Percentiles rank a stretch among this genome's conserved stretches.
Conservation (phyloP, 768 basidiomycete genomes). For the Terana coerulea region DNA sequence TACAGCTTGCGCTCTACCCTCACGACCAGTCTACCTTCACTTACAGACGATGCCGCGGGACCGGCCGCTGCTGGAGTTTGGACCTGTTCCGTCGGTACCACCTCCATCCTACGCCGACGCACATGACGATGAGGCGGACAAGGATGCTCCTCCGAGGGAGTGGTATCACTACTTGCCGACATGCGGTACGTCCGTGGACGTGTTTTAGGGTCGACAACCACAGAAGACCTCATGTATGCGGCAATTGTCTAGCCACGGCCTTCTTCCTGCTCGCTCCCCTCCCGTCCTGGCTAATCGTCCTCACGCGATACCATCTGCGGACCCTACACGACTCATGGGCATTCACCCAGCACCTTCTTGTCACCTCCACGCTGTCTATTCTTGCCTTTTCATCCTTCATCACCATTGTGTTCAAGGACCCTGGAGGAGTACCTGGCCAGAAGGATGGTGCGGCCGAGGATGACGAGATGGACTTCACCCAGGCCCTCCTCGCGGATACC, state of each 20-base stretch:
- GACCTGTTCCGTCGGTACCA: conserved; percentile 1
- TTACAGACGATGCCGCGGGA: conserved; percentile 4
- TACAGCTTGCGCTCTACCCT: background rate
- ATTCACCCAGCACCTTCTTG: conserved; percentile 52
- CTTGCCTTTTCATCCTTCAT: conserved; percentile 70
- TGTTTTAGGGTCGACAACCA: too few relatives aligned
- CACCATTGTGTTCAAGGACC: conserved; percentile 68
- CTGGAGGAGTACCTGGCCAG: conserved; percentile 48
- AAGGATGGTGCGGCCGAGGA: conserved; percentile 19
- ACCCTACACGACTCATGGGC: conserved; percentile 43
- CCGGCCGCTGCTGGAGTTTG: conserved; percentile 12
- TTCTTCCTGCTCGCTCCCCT: conserved; percentile 66
- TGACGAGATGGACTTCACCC: conserved; percentile 44
- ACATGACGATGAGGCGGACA: conserved; percentile 27
- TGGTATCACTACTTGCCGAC: conserved; percentile 62
- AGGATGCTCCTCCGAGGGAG: conserved; percentile 36
- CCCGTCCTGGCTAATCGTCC: conserved; percentile 65
- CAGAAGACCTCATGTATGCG: too few relatives aligned
- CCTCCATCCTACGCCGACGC: conserved; percentile 17
- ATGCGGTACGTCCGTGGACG: conserved; percentile 36
- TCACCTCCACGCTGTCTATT: conserved; percentile 64
- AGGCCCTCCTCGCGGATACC: conserved; percentile 54
- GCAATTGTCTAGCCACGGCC: conserved; percentile 44
- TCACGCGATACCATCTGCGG: conserved; percentile 63
- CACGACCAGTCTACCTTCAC: too few relatives aligned